Evolutionary conservation across 2,329 filamentous ascomycete species (phyloP).

Genomic region (Microcyclospora pomicola): DNA sequence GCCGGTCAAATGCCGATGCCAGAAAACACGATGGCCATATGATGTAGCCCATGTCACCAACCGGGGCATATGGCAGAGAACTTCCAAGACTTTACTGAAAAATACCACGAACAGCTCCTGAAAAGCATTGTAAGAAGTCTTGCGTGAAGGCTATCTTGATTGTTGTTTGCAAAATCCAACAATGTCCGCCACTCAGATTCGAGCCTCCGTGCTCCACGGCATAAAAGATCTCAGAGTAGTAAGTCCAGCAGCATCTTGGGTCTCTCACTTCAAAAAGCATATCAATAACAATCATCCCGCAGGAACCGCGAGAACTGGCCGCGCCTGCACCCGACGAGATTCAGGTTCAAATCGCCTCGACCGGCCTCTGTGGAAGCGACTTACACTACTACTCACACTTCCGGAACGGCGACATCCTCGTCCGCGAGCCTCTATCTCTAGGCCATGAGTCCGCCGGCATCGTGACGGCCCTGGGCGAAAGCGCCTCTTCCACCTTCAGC

Average conservation of each 20-base stretch:
- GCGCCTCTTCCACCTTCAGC: slow-evolving; percentile 36
- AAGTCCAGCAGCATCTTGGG: slow-evolving; percentile 11
- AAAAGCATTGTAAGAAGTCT: too few species aligned
- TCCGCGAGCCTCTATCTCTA: slow-evolving; percentile 69
- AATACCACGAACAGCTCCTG: too few species aligned
- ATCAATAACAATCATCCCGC: slow-evolving; percentile 1
- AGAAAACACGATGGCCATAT: not conserved
- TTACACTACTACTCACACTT: slow-evolving; percentile 79
- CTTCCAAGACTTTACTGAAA: too few species aligned
- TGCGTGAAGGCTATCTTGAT: too few species aligned
- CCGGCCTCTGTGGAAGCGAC: slow-evolving; percentile 58
- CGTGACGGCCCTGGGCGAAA: slow-evolving; percentile 54
- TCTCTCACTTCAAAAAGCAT: not conserved
- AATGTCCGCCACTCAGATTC: slow-evolving; percentile 22
- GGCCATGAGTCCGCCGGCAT: slow-evolving; percentile 68
- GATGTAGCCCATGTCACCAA: too few species aligned
- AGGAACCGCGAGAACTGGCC: slow-evolving; percentile 40
- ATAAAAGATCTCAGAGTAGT: slow-evolving; percentile 47
- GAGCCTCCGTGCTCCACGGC: slow-evolving; percentile 44
- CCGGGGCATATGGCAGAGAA: too few species aligned
- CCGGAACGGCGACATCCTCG: slow-evolving; percentile 73
- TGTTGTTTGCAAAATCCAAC: too few species aligned
- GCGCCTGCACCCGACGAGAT: slow-evolving; percentile 41
- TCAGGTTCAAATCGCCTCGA: slow-evolving; percentile 50
- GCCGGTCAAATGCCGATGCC: slow-evolving; percentile 2